Conservation (phyloP, 2,329 filamentous ascomycete genomes). For the Fusarium decemcellulare region DNA sequence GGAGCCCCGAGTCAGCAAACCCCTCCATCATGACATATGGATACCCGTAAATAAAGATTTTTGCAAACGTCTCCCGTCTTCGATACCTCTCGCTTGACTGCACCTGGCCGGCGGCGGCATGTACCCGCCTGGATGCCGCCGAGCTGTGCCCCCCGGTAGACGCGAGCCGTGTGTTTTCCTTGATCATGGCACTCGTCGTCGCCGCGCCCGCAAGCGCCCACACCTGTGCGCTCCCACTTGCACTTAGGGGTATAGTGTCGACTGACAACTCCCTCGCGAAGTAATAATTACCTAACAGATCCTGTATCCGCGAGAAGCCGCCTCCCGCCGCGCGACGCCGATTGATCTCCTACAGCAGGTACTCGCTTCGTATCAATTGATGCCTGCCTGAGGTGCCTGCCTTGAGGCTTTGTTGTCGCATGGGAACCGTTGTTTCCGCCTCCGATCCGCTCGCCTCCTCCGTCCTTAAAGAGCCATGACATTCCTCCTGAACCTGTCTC, state of each 20-base stretch:
- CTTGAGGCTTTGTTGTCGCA: background rate
- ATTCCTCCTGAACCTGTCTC: conserved; percentile 12
- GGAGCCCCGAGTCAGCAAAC: conserved; percentile 16
- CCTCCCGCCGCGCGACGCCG: conserved; percentile 20
- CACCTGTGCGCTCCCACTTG: conserved; percentile 62
- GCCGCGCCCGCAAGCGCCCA: conserved; percentile 36
- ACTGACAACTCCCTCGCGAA: conserved; percentile 21
- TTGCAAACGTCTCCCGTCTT: too few species aligned
- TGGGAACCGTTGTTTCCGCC: conserved; percentile 11
- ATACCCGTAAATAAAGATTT: too few species aligned
- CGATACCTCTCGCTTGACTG: background rate
- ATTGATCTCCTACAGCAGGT: background rate
- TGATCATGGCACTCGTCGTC: background rate
- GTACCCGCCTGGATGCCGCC: conserved; percentile 28
- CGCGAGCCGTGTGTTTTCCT: background rate
- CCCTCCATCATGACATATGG: conserved; percentile 29
- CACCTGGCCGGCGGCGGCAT: conserved; percentile 36
- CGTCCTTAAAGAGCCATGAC: conserved; percentile 41
- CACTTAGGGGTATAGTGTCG: conserved; percentile 70
- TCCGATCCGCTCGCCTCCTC: conserved; percentile 23
- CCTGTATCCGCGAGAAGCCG: conserved; percentile 30
- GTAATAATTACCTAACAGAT: conserved; percentile 48
- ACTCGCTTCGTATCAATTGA: background rate
- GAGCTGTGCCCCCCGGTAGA: conserved; percentile 5
- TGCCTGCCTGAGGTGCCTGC: too few species aligned